Base-by-base conservation (phyloP, 805 yeast genomes). In the Wickerhamiella musiphila region DNA sequence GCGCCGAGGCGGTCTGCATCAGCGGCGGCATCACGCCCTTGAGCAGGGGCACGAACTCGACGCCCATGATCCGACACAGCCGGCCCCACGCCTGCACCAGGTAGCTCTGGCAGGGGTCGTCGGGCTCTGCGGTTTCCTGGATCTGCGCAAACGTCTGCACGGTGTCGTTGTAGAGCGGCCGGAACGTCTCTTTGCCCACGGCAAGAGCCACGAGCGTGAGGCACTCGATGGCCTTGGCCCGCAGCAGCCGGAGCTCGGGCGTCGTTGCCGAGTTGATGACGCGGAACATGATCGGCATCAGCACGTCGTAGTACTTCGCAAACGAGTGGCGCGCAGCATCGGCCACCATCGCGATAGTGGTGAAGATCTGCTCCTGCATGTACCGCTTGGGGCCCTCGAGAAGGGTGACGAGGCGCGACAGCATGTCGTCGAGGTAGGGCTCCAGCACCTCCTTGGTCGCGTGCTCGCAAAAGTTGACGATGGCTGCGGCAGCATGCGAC, bases 401-500 rank as follows among this genome's bases (percentile, higher is more conserved):
- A 17, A 86, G 60, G 1, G 70, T 73, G 35, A 90, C 62, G 40
- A 90, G 60, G 44, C 79, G 77, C 21, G 71, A 65, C 36, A 90
- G 62, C 46, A 90, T 60, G 43, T 65, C 70, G 52, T 90, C 98
- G 48, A 90, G 63, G 47, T 78, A 84, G n/a, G 96, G 96, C 48
- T 83, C 94, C 44, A 90, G 60, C 8, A 74, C 70, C 39, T 78
- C 93, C 48, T 81, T 78, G 5, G 79, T 60, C 2, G 96, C 94
- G 41, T 78, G 82, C 56, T 90, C 98, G 25, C 86, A 71, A 52
- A 90, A 90, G 53, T 90, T 90, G 28, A 90, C 96, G 46, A 86
- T 63, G 0, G 98, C 98, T 32, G 98, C 98, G 26, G 98, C 95
- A 12, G 95, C 96, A 51, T 90, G 98, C 1, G 94, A 81, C 58